Evolutionary conservation across 371 early-diverging fungal genomes (phyloP).

Genomic region (Choanephora cucurbitarum): DNA sequence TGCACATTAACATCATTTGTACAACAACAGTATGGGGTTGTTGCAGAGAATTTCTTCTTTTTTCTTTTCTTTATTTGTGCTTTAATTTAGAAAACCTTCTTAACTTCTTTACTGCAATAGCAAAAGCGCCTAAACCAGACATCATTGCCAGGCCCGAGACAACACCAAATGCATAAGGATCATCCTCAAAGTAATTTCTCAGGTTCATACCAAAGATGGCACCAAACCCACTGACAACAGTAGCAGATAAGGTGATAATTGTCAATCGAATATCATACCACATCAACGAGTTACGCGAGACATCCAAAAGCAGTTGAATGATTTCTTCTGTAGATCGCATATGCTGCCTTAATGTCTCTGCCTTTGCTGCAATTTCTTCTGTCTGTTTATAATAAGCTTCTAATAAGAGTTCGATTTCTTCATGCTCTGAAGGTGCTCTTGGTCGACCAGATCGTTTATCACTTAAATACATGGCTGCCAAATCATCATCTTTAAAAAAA

Average conservation of each 20-base stretch:
- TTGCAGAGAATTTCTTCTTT: not conserved
- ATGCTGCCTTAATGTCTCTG: slow-evolving; percentile 68
- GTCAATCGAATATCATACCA: slow-evolving; percentile 82
- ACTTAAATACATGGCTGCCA: slow-evolving; percentile 88
- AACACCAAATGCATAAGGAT: slow-evolving; percentile 69
- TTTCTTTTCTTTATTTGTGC: slow-evolving; percentile 10
- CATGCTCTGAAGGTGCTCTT: slow-evolving; percentile 67
- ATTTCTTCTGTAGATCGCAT: slow-evolving; percentile 87
- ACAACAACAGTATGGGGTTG: too few species aligned
- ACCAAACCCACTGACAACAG: slow-evolving; percentile 56
- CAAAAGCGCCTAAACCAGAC: slow-evolving; percentile 42
- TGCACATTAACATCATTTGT: too few species aligned
- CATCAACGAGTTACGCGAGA: slow-evolving; percentile 83
- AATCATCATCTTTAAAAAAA: slow-evolving; percentile 91
- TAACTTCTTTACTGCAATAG: slow-evolving; percentile 32
- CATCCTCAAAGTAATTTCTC: slow-evolving; percentile 67
- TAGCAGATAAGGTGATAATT: slow-evolving; percentile 77
- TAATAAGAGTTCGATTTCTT: slow-evolving; percentile 85
- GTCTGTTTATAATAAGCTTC: slow-evolving; percentile 87
- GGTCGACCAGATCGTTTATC: slow-evolving; percentile 66
- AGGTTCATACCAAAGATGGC: slow-evolving; percentile 93
- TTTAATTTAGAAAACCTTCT: slow-evolving; percentile 37
- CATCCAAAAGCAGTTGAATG: slow-evolving; percentile 81
- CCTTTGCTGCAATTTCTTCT: slow-evolving; percentile 80
- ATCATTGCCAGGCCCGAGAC: slow-evolving; percentile 59